Base-by-base conservation (phyloP, 148 eudicot genomes). In the Arctostaphylos glauca region DNA sequence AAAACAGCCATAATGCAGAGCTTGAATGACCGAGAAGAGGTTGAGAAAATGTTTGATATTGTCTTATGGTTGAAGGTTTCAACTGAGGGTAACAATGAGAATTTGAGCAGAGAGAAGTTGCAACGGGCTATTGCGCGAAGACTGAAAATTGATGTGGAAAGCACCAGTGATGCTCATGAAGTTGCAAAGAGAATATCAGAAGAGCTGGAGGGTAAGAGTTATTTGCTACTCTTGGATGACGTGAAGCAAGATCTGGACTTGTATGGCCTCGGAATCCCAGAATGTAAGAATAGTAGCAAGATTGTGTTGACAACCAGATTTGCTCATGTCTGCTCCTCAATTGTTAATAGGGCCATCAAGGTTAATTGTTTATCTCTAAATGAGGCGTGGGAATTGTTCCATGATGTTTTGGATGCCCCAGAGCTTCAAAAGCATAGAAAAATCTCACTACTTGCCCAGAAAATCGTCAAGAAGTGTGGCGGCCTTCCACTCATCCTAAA, bases 161-260 rank as follows among this genome's bases (percentile, higher is more conserved):
- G 72, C 38, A 41, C 21, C 46, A 25, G n/a, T 12, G 47, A 47
- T 19, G 59, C 43, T 58, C 0, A n/a, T n/a, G 68, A 6, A 43
- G 79, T 81, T 47, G 84, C 79, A 5, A 43, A 50, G 38, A 74
- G 53, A 6, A 81, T 81, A 81, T 73, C 16, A 0, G 48, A 58
- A 21, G 72, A 81, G 49, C 62, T 74, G 53, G 19, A 31, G 10
- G 77, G 41, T 4, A 74, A 70, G 50, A 81, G 19, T 68, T 81
- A 71, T 55, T 81, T 81, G 84, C 70, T 81, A 9, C 84, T 81
- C 16, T 46, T 81, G 46, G 84, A 81, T 81, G 84, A 81, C 23
- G 84, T 81, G 5, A 74, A 59, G 6, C 67, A 58, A 55, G 84
- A 81, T 14, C 58, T 81, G 9, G 55, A 82, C 41, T 59, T 82